Percentiles rank a stretch among this genome's conserved stretches.
These are phyloP conservation scores for Aurinia saxatilis DNA, from an alignment of 345 rosid genomes.

Conservation along the genomic window DNA sequence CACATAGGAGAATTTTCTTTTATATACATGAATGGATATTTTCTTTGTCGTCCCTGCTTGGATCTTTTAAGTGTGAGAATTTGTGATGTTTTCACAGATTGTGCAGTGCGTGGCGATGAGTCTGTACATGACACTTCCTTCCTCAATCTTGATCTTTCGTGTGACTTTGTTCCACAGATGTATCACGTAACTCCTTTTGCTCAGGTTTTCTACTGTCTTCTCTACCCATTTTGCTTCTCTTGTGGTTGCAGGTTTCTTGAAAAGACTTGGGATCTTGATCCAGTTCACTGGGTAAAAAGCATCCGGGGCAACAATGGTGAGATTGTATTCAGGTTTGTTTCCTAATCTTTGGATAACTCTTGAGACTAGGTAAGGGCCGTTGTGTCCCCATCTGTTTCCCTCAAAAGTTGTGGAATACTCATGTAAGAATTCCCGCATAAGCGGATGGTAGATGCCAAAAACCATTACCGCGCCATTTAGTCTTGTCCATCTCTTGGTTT, in stretches of 20 bases:
- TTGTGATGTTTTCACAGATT: constrained; percentile 30
- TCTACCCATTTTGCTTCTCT: constrained; percentile 37
- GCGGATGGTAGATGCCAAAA: constrained; percentile 54
- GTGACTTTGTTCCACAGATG: constrained; percentile 56
- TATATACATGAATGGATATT: constrained; percentile 6
- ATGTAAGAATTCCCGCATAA: constrained; percentile 45
- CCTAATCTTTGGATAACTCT: constrained; percentile 44
- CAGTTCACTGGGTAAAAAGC: constrained; percentile 67
- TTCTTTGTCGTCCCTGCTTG: not conserved
- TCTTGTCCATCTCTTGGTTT: constrained; percentile 49
- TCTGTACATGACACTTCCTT: constrained; percentile 41
- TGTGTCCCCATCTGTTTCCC: constrained; percentile 72
- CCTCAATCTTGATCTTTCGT: constrained; percentile 33
- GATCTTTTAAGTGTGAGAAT: constrained; percentile 2
- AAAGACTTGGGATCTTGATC: constrained; percentile 44
- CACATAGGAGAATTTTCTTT: not conserved
- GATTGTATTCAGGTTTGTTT: constrained; percentile 31
- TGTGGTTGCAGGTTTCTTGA: constrained; percentile 42
- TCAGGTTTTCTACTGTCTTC: constrained; percentile 25
- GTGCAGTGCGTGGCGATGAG: constrained; percentile 41
- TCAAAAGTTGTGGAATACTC: constrained; percentile 61
- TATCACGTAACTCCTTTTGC: constrained; percentile 29
- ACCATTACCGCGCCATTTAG: constrained; percentile 66
- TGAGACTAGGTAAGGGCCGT: constrained; percentile 63
- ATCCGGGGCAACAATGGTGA: constrained; percentile 38